Evolutionary conservation across 306 rosid species (phyloP).

Genomic region (Crotalaria pallida): DNA sequence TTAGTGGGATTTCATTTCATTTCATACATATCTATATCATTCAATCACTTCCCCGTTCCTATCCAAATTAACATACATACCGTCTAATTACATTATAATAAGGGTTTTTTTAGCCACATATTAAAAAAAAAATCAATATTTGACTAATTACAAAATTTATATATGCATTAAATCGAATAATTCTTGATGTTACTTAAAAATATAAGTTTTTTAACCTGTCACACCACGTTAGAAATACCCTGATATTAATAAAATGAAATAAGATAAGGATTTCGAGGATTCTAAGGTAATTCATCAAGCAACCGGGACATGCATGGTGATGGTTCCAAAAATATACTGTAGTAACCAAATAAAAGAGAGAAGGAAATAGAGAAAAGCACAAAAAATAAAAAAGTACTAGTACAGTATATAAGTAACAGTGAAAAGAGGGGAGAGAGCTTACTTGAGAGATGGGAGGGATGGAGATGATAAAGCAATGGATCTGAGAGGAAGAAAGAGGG

Average conservation of each 20-base stretch:
- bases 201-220: no score
- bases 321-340: not conserved
- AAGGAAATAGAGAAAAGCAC: not conserved
- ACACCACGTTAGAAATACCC: no score
- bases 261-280: not conserved
- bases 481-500: slow-evolving; percentile 10
- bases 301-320: not conserved
- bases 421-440: not conserved
- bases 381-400: no score
- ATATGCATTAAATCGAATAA: no score
- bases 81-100: no score
- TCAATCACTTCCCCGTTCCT: not conserved
- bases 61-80: not conserved
- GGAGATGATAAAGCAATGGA: slow-evolving; percentile 9
- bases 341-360: not conserved
- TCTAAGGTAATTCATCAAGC: not conserved
- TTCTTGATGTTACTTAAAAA: no score
- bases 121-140: no score
- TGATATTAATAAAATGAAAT: not conserved
- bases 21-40: not conserved
- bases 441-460: not conserved
- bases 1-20: not conserved
- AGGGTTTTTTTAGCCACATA: no score
- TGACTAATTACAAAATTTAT: no score
- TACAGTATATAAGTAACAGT: not conserved